phyloP scores from a whole-genome alignment of 2,329 filamentous ascomycete genomes.

The Leptosphaerulina australis region DNA sequence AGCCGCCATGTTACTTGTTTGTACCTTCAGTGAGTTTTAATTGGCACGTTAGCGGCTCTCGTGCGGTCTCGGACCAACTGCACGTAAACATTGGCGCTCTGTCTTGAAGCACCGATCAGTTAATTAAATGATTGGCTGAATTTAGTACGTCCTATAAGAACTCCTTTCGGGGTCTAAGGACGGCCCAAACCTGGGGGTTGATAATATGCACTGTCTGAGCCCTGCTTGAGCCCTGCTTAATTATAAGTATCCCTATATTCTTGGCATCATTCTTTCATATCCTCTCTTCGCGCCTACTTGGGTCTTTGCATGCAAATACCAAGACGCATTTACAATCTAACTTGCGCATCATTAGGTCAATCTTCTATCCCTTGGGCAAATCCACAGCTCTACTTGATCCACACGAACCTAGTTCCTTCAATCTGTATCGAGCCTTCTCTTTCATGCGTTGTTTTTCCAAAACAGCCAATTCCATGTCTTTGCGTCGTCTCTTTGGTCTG shows the following conservation, averaged over 20 bases:
- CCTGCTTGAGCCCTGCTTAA: no score
- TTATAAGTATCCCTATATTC: no score
- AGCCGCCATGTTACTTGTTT: neutral
- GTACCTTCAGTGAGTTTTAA: neutral
- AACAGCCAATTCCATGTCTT: constrained; percentile 49
- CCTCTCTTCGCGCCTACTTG: neutral
- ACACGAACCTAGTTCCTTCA: constrained; percentile 64
- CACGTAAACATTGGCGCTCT: no score
- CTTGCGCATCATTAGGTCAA: constrained; percentile 53
- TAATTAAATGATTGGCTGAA: no score
- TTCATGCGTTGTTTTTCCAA: constrained; percentile 48
- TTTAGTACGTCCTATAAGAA: no score
- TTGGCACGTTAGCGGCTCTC: neutral
- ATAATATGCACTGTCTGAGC: no score
- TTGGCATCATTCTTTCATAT: neutral
- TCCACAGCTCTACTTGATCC: constrained; percentile 65
- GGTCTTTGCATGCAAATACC: neutral
- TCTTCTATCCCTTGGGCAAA: constrained; percentile 69
- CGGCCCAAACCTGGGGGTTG: no score
- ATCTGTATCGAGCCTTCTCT: constrained; percentile 54
- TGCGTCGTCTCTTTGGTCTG: constrained; percentile 28
- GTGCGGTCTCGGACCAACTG: neutral
- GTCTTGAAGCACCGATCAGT: no score
- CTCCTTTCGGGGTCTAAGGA: no score
- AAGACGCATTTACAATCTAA: constrained; percentile 16